Conservation (phyloP, 768 basidiomycete genomes). For the Thelephora aurantiotincta region DNA sequence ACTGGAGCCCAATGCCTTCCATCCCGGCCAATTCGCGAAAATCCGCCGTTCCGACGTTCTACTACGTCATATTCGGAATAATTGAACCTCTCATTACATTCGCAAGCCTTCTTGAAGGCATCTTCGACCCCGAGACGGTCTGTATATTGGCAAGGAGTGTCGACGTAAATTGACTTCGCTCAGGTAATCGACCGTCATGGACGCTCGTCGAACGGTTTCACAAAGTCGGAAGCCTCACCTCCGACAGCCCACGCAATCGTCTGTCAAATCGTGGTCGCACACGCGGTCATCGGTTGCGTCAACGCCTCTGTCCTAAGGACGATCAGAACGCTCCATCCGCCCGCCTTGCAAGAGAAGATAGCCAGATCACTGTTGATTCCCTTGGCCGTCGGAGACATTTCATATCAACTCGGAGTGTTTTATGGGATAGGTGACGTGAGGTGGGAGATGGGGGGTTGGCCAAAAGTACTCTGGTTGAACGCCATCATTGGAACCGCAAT, state of each 20-base stretch:
- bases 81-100: constrained; percentile 60
- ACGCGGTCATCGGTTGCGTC: constrained; percentile 56
- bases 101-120: constrained; percentile 50
- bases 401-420: constrained; percentile 52
- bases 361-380: constrained; percentile 48
- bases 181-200: no score
- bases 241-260: constrained; percentile 54
- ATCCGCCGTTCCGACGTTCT: constrained; percentile 62
- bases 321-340: constrained; percentile 31
- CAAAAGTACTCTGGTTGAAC: constrained; percentile 56
- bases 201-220: no score
- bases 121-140: constrained; percentile 51
- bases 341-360: constrained; percentile 61
- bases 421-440: constrained; percentile 65
- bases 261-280: constrained; percentile 65
- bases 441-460: constrained; percentile 51
- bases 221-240: constrained; percentile 23
- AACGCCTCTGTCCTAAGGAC: constrained; percentile 58
- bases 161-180: no score
- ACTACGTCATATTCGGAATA: constrained; percentile 59
- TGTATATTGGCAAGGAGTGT: constrained; percentile 10
- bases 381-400: constrained; percentile 52
- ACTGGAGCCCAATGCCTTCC: constrained; percentile 6
- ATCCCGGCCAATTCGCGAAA: constrained; percentile 23
- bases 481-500: constrained; percentile 46